These are phyloP conservation scores for Vigna mungo DNA, from an alignment of 306 rosid species.

Conservation along the genomic window DNA sequence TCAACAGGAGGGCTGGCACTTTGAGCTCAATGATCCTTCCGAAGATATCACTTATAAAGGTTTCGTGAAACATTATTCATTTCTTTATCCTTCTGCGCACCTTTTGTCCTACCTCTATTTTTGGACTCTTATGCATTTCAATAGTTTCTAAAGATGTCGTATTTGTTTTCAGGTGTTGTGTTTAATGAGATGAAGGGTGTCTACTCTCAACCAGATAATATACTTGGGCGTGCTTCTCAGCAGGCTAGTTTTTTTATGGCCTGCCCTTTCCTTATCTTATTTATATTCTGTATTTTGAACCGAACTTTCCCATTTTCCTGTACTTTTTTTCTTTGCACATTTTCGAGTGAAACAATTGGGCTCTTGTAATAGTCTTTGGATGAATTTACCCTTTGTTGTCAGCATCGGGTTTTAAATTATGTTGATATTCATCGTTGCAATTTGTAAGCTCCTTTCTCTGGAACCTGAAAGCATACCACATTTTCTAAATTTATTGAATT, in stretches of 20 bases:
- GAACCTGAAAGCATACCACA: slow-evolving; percentile 30
- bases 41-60: slow-evolving; percentile 93
- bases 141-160: slow-evolving; percentile 29
- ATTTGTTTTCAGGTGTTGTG: slow-evolving; percentile 77
- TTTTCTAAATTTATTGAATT: slow-evolving; percentile 31
- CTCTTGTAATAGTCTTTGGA: not conserved
- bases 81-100: slow-evolving; percentile 8
- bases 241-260: slow-evolving; percentile 69
- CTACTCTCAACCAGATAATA: slow-evolving; percentile 96
- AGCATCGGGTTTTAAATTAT: slow-evolving; percentile 12
- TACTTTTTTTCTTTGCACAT: not conserved
- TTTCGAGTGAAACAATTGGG: slow-evolving; percentile 15
- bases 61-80: slow-evolving; percentile 29
- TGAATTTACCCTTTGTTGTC: not conserved
- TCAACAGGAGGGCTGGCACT: slow-evolving; percentile 99
- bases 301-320: not conserved
- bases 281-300: slow-evolving; percentile 38
- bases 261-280: slow-evolving; percentile 22
- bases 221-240: slow-evolving; percentile 84
- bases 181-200: slow-evolving; percentile 99
- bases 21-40: slow-evolving; percentile 90
- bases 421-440: slow-evolving; percentile 8
- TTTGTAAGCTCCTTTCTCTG: slow-evolving; percentile 6
- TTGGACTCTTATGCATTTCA: not conserved
- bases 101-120: slow-evolving; percentile 1